Evolutionary conservation across 352 stramenopile species (phyloP).

Genomic region (Pythium oligandrum): DNA sequence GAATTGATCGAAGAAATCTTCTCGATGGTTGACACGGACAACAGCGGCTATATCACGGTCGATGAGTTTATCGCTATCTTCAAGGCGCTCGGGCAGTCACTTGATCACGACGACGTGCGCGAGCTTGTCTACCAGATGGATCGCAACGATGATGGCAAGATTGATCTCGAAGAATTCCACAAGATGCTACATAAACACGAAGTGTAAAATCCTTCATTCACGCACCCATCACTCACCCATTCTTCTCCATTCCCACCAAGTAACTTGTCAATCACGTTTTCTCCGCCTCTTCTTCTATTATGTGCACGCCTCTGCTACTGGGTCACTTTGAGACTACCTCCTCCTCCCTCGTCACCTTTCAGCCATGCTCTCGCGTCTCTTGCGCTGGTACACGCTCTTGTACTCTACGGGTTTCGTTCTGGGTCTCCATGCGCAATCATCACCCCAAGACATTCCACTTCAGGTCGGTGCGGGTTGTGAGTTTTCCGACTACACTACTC

Average conservation of each 20-base stretch:
- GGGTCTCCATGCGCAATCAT: slow-evolving; percentile 1
- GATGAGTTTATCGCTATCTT: slow-evolving; percentile 75
- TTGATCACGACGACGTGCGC: slow-evolving; percentile 68
- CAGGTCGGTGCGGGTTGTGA: slow-evolving; percentile 39
- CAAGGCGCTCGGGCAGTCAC: slow-evolving; percentile 57
- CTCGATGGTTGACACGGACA: slow-evolving; percentile 59
- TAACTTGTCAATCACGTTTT: not conserved
- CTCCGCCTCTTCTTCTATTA: not conserved
- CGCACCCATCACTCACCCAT: too few relatives aligned
- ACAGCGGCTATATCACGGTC: slow-evolving; percentile 59
- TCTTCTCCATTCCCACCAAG: too few relatives aligned
- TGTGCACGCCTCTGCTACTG: too few relatives aligned
- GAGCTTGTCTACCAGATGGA: slow-evolving; percentile 76
- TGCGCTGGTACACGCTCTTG: slow-evolving; percentile 3
- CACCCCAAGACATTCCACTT: slow-evolving; percentile 9
- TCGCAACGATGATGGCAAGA: slow-evolving; percentile 68
- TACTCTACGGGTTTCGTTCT: slow-evolving; percentile 2
- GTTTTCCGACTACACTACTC: slow-evolving; percentile 45
- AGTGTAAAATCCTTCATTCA: slow-evolving; percentile 24
- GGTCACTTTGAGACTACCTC: too few relatives aligned
- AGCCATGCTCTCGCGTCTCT: too few relatives aligned
- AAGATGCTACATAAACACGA: slow-evolving; percentile 76
- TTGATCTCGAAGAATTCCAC: slow-evolving; percentile 65
- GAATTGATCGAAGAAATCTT: slow-evolving; percentile 68
- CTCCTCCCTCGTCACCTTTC: too few relatives aligned